phyloP scores from a whole-genome alignment of 1,284 basidiomycete species.

The Polyporus tsugae region DNA sequence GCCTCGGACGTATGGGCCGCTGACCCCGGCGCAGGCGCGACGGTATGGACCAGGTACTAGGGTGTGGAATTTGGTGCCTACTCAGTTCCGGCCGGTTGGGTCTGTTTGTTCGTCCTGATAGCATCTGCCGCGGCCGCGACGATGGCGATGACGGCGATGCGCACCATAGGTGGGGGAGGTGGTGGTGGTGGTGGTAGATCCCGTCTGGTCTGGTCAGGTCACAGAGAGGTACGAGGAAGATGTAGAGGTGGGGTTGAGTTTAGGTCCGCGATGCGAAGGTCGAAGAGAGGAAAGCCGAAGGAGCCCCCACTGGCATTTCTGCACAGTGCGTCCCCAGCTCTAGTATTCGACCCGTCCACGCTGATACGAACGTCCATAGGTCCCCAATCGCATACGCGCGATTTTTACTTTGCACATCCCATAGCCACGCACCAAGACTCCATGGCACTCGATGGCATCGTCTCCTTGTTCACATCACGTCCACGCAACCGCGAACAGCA shows the following conservation, averaged over 20 bases:
- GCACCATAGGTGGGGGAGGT: neutral
- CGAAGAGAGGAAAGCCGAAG: neutral
- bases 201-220: neutral
- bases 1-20: constrained; percentile 43
- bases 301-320: neutral
- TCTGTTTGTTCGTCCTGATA: neutral
- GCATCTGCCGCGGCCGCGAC: neutral
- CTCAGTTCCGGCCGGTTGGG: neutral
- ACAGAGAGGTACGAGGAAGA: neutral
- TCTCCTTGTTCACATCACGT: no score
- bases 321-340: neutral
- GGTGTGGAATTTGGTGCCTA: neutral
- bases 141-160: neutral
- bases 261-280: no score
- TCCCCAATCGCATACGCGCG: neutral
- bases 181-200: neutral
- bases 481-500: neutral
- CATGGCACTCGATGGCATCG: no score
- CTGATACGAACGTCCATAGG: neutral
- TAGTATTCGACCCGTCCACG: neutral
- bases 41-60: constrained; percentile 31
- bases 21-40: constrained; percentile 20
- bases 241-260: neutral
- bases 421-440: no score
- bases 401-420: neutral